Conservation (phyloP, 2,329 filamentous ascomycete genomes). For the Thielaviopsis cerberus region DNA sequence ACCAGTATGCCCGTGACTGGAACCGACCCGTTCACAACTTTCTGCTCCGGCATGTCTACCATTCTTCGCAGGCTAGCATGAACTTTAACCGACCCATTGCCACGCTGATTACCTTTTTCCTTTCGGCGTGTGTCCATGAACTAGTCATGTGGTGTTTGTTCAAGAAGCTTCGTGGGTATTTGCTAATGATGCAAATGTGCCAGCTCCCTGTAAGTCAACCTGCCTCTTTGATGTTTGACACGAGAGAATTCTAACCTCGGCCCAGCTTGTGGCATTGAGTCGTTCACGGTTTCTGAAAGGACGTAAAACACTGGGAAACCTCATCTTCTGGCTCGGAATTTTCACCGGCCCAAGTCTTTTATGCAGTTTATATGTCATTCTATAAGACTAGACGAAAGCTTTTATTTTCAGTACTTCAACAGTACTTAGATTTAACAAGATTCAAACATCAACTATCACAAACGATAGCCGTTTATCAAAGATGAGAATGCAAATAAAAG, state of each 20-base stretch:
- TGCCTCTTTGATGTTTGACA: background rate
- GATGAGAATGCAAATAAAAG: background rate
- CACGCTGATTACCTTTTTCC: conserved; percentile 56
- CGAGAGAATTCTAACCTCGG: background rate
- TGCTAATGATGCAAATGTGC: conserved; percentile 54
- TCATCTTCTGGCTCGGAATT: conserved; percentile 64
- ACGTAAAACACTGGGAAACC: conserved; percentile 46
- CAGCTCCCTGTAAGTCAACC: conserved; percentile 43
- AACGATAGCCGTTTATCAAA: too few species aligned
- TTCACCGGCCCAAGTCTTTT: conserved; percentile 55
- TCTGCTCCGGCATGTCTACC: conserved; percentile 60
- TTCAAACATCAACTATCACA: too few species aligned
- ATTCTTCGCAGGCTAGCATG: conserved; percentile 56
- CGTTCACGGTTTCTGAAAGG: conserved; percentile 47
- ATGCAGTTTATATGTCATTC: conserved; percentile 40
- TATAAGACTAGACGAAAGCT: conserved; percentile 19
- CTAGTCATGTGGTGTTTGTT: conserved; percentile 67
- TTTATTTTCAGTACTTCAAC: background rate
- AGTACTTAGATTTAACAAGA: too few species aligned
- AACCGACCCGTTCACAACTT: conserved; percentile 63
- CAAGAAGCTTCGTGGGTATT: conserved; percentile 56
- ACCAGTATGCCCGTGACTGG: conserved; percentile 67
- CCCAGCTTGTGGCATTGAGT: conserved; percentile 44
- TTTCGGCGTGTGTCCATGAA: conserved; percentile 55
- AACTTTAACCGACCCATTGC: conserved; percentile 51